Evolutionary conservation across 768 basidiomycete species (phyloP).

Genomic region (Naganishia kalamii): DNA sequence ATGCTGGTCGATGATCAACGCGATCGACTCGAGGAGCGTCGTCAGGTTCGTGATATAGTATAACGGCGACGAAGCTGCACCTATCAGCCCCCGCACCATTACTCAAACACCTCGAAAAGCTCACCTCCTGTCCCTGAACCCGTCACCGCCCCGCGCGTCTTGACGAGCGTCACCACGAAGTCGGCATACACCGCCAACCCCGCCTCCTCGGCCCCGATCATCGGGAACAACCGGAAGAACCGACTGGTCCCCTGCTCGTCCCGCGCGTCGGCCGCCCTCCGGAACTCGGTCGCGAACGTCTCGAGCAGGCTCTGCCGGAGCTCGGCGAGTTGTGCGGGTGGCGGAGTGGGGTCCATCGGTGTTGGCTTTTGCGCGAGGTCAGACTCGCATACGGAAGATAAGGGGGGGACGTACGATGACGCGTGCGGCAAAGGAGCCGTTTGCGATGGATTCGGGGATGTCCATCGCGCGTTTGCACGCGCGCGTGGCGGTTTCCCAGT

Average conservation of each 20-base stretch:
- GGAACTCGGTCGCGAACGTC: conserved; percentile 74
- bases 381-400: background rate
- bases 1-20: conserved; percentile 93
- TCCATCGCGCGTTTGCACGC: conserved; percentile 87
- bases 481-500: conserved; percentile 92
- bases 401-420: conserved; percentile 63
- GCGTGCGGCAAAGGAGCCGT: conserved; percentile 75
- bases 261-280: conserved; percentile 67
- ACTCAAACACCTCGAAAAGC: background rate
- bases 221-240: conserved; percentile 95
- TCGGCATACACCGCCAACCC: conserved; percentile 86
- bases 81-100: conserved; percentile 2
- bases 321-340: conserved; percentile 69
- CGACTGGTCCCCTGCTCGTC: conserved; percentile 83
- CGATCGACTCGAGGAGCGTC: conserved; percentile 87
- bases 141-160: conserved; percentile 51
- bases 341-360: conserved; percentile 76
- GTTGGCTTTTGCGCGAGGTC: conserved; percentile 62
- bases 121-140: background rate
- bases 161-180: conserved; percentile 86
- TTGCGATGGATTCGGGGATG: conserved; percentile 67
- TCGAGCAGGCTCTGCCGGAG: conserved; percentile 68
- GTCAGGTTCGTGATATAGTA: conserved; percentile 88
- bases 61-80: conserved; percentile 75
- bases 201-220: conserved; percentile 83